phyloP scores from a whole-genome alignment of 345 rosid genomes.

The Rhodamnia rubescens region DNA sequence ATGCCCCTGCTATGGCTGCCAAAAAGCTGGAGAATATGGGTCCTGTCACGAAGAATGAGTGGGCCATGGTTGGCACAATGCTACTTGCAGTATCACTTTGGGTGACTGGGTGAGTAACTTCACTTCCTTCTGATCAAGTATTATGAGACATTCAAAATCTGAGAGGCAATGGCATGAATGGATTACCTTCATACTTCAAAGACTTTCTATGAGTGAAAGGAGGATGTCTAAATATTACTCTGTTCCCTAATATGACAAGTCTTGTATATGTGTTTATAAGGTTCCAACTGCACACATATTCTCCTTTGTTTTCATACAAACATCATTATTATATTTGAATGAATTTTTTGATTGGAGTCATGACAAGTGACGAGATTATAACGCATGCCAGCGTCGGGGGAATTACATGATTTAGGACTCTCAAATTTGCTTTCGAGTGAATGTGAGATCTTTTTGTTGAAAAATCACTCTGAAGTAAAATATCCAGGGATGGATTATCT shows the following conservation, averaged over 20 bases:
- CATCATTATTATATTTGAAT: background rate
- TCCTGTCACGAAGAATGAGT: constrained; percentile 71
- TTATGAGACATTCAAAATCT: background rate
- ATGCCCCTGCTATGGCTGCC: constrained; percentile 90
- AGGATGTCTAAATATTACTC: background rate
- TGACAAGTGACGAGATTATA: background rate
- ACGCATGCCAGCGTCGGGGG: background rate
- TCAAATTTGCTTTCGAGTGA: background rate
- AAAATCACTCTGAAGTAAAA: background rate
- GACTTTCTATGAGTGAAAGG: background rate
- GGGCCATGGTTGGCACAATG: constrained; percentile 93
- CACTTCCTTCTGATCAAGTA: background rate
- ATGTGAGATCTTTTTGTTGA: background rate
- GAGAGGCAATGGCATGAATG: background rate
- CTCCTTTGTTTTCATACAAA: background rate
- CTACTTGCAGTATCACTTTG: constrained; percentile 87
- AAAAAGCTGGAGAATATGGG: constrained; percentile 73
- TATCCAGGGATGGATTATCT: background rate
- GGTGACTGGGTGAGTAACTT: constrained; percentile 52
- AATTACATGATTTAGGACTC: background rate
- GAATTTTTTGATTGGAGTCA: background rate
- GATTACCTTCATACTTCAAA: background rate
- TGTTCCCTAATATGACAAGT: background rate
- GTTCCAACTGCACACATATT: background rate
- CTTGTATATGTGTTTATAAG: background rate